Evolutionary conservation across 768 basidiomycete genomes (phyloP).

Genomic region (Daedaleopsis nitida): DNA sequence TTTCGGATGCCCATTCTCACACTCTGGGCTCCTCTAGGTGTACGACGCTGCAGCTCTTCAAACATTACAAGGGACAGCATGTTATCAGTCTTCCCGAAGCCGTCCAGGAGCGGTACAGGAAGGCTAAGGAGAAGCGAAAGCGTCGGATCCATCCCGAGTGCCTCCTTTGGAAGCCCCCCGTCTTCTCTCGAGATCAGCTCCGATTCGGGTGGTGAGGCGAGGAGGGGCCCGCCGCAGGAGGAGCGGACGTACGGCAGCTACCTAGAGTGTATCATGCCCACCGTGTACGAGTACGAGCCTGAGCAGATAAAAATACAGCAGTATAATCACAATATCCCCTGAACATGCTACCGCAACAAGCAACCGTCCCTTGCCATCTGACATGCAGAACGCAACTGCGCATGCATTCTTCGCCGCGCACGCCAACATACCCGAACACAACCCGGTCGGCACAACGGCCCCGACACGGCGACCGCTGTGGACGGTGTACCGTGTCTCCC

Average conservation of each 20-base stretch:
- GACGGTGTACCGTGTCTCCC: no score
- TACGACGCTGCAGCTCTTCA: constrained; percentile 91
- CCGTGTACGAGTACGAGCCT: constrained; percentile 18
- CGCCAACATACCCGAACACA: not conserved
- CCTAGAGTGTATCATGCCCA: constrained; percentile 18
- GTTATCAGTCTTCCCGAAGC: constrained; percentile 90
- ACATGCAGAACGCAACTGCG: not conserved
- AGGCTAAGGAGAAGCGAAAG: constrained; percentile 75
- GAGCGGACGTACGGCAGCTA: constrained; percentile 9
- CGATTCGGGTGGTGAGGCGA: constrained; percentile 58
- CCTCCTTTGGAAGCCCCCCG: constrained; percentile 94
- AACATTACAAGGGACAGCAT: constrained; percentile 94
- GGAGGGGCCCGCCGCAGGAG: not conserved
- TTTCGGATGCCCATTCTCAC: constrained; percentile 2
- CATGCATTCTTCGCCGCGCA: not conserved
- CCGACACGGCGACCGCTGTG: not conserved
- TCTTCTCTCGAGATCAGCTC: constrained; percentile 87
- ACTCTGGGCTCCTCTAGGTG: constrained; percentile 54
- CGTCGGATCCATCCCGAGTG: constrained; percentile 77
- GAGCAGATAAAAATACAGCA: constrained; percentile 23
- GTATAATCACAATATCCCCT: constrained; percentile 8
- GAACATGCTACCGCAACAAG: constrained; percentile 18
- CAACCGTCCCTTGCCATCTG: constrained; percentile 14
- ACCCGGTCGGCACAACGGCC: not conserved
- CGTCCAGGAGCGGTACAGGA: constrained; percentile 89